Conservation (phyloP, 2,329 filamentous ascomycete genomes). For the Xylaria multiplex region DNA sequence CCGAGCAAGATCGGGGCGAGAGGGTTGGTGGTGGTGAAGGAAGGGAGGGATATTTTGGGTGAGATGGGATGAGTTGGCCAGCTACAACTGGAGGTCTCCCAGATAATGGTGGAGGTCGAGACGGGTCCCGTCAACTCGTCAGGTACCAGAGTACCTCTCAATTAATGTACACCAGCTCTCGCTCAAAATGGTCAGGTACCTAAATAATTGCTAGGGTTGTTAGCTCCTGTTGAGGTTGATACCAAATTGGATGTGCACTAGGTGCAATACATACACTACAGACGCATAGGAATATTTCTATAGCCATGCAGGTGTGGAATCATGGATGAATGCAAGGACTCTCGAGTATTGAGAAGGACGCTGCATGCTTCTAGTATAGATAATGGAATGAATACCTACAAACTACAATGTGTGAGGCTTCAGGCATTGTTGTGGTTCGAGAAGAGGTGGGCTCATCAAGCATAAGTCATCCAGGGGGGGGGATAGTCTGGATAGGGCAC, state of each 20-base stretch:
- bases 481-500: slow-evolving; percentile 12
- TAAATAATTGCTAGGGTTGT: too few species aligned
- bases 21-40: slow-evolving; percentile 24
- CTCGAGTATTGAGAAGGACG: slow-evolving; percentile 16
- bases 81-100: slow-evolving; percentile 25
- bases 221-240: slow-evolving; percentile 14
- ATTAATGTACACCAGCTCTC: not conserved
- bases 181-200: slow-evolving; percentile 4
- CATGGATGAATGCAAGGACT: slow-evolving; percentile 18
- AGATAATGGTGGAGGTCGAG: slow-evolving; percentile 17
- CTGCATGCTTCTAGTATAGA: slow-evolving; percentile 26
- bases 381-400: slow-evolving; percentile 18
- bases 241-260: slow-evolving; percentile 6
- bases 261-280: not conserved
- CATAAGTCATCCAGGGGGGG: slow-evolving; percentile 5
- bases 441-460: slow-evolving; percentile 30
- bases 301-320: slow-evolving; percentile 22
- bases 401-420: slow-evolving; percentile 31
- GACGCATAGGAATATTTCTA: slow-evolving; percentile 19
- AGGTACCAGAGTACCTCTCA: slow-evolving; percentile 11
- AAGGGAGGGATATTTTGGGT: slow-evolving; percentile 31
- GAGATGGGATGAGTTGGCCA: slow-evolving; percentile 33
- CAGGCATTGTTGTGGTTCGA: slow-evolving; percentile 40
- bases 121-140: slow-evolving; percentile 15
- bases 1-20: slow-evolving; percentile 13